Evolutionary conservation across 345 rosid species (phyloP).

Genomic region (Mangifera indica): DNA sequence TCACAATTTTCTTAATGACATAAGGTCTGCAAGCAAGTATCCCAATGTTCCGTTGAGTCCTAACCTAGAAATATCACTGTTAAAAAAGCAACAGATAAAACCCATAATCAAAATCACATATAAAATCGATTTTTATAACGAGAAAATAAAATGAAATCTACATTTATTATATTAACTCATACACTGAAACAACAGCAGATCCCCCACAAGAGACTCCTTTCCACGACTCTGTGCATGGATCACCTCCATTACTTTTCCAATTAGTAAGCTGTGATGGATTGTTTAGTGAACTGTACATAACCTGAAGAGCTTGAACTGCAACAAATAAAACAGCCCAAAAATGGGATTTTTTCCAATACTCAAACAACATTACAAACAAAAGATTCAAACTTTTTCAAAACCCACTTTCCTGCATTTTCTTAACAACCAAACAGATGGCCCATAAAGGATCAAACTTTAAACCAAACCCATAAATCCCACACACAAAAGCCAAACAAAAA

Average conservation of each 20-base stretch:
- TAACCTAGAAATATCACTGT: conserved; percentile 77
- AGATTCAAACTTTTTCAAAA: neutral
- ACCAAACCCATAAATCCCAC: conserved; percentile 13
- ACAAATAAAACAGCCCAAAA: conserved; percentile 14
- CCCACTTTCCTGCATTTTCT: conserved; percentile 27
- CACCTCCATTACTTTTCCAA: conserved; percentile 80
- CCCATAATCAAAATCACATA: conserved; percentile 15
- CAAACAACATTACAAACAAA: conserved; percentile 8
- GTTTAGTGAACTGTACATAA: conserved; percentile 70
- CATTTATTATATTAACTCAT: conserved; percentile 21
- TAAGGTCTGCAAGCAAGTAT: conserved; percentile 71
- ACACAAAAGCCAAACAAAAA: neutral
- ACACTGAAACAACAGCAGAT: conserved; percentile 90
- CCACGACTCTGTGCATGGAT: conserved; percentile 98
- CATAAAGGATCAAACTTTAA: conserved; percentile 26
- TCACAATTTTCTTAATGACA: conserved; percentile 75
- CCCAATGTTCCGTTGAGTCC: conserved; percentile 89
- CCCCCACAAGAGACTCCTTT: conserved; percentile 83
- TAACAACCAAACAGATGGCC: conserved; percentile 28
- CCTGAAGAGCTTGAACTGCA: conserved; percentile 91
- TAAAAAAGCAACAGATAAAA: conserved; percentile 16
- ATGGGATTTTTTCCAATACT: neutral
- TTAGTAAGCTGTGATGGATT: conserved; percentile 80
- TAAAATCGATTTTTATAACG: neutral
- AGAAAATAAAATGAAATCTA: neutral